These are phyloP conservation scores for Penicillium longicatenatum DNA, from an alignment of 495 filamentous ascomycete genomes.

Conservation along the genomic window DNA sequence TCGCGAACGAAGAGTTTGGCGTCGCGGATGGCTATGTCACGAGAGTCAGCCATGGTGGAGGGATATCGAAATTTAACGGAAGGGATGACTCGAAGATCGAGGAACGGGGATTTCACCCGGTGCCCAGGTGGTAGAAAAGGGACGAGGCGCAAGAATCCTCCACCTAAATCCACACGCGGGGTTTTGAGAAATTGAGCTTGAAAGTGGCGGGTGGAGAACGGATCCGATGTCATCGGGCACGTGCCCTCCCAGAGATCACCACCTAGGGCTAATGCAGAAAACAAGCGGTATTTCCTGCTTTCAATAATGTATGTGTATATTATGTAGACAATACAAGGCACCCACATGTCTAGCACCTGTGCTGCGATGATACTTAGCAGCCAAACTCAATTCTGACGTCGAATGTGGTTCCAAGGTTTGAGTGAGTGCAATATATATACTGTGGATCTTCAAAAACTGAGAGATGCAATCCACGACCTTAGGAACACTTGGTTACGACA, in stretches of 20 bases:
- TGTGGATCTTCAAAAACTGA: too few species aligned
- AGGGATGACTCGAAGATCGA: not conserved
- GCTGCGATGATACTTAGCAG: too few species aligned
- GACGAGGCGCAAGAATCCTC: conserved; percentile 4
- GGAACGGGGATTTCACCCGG: not conserved
- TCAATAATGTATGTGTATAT: not conserved
- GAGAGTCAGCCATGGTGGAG: conserved; percentile 33
- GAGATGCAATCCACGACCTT: too few species aligned
- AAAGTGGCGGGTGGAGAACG: conserved; percentile 17
- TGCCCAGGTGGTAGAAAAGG: conserved; percentile 1
- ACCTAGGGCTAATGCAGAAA: not conserved
- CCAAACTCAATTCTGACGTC: too few species aligned
- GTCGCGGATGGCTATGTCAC: conserved; percentile 46
- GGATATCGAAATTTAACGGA: not conserved
- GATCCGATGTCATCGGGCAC: conserved; percentile 18
- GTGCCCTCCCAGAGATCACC: conserved; percentile 7
- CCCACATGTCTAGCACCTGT: too few species aligned
- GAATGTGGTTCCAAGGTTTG: too few species aligned
- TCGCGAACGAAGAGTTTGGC: conserved; percentile 45
- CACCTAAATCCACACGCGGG: conserved; percentile 6
- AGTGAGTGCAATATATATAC: too few species aligned
- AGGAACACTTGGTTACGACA: too few species aligned
- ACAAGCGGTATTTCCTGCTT: not conserved
- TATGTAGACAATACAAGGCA: too few species aligned
- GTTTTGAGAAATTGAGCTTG: conserved; percentile 10